phyloP scores from a whole-genome alignment of 108 stramenopile species.

The Cyclotella cryptica region DNA sequence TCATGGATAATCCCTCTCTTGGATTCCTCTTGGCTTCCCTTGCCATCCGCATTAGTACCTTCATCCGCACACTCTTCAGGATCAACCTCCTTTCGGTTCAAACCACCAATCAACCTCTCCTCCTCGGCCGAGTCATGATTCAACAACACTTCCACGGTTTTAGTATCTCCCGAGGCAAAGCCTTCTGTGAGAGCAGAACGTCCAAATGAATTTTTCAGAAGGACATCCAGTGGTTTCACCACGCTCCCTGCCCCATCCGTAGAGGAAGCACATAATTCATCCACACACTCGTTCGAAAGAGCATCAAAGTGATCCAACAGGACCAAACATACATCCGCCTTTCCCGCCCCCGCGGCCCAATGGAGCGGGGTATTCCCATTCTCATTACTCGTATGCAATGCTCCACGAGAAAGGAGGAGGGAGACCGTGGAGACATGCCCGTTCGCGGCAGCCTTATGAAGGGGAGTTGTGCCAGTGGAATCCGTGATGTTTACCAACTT shows the following conservation, averaged over 20 bases:
- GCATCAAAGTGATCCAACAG: conserved; percentile 60
- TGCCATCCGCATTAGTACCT: not conserved
- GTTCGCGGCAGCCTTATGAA: conserved; percentile 88
- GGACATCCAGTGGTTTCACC: conserved; percentile 63
- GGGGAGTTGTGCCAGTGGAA: conserved; percentile 61
- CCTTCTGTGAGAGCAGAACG: conserved; percentile 88
- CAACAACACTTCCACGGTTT: conserved; percentile 70
- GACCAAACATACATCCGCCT: conserved; percentile 58
- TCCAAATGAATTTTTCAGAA: conserved; percentile 81
- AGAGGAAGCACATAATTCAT: not conserved
- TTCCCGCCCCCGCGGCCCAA: conserved; percentile 85
- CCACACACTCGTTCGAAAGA: not conserved
- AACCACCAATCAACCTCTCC: conserved; percentile 72
- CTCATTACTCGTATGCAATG: conserved; percentile 49
- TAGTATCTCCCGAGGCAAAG: conserved; percentile 71
- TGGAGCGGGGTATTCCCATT: conserved; percentile 84
- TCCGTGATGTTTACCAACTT: conserved; percentile 41
- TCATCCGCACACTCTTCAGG: not conserved
- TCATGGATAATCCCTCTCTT: conserved; percentile 62
- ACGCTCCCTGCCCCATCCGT: not conserved
- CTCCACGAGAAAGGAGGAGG: conserved; percentile 54
- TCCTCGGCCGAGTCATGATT: conserved; percentile 90
- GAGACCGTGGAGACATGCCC: conserved; percentile 62
- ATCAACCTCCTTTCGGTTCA: conserved; percentile 27
- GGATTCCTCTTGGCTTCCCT: not conserved